phyloP scores from a whole-genome alignment of 2,329 filamentous ascomycete species.

The Cordyceps farinosa region DNA sequence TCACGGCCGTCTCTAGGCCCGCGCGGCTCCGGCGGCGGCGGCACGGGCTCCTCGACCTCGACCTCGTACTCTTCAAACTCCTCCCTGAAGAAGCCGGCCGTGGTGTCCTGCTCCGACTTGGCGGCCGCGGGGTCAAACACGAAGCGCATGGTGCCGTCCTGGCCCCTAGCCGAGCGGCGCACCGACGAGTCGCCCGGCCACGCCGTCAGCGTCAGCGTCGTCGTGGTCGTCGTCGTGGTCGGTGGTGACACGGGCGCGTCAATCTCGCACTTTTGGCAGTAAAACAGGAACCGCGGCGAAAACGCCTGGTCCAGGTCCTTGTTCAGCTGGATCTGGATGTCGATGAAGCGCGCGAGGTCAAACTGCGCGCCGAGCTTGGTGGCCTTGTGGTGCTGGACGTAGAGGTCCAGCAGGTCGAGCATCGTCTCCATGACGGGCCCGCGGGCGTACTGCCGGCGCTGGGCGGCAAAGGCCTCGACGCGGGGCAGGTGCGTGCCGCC shows the following conservation, averaged over 20 bases:
- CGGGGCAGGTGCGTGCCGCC: conserved; percentile 50
- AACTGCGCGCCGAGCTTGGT: conserved; percentile 72
- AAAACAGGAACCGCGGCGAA: conserved; percentile 61
- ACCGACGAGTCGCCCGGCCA: conserved; percentile 34
- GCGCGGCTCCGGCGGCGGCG: conserved; percentile 25
- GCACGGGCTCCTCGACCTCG: conserved; percentile 66
- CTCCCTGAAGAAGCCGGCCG: conserved; percentile 65
- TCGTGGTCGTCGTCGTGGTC: conserved; percentile 27
- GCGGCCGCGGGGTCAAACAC: conserved; percentile 80
- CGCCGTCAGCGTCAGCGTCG: conserved; percentile 32
- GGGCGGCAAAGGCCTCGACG: conserved; percentile 47
- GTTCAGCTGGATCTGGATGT: conserved; percentile 83
- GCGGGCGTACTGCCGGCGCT: conserved; percentile 45
- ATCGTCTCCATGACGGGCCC: conserved; percentile 68
- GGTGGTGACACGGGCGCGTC: conserved; percentile 25
- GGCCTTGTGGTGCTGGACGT: conserved; percentile 74
- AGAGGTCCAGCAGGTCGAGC: conserved; percentile 86
- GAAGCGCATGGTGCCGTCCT: conserved; percentile 80
- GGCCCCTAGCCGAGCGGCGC: conserved; percentile 36
- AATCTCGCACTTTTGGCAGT: conserved; percentile 50
- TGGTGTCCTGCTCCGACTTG: conserved; percentile 63
- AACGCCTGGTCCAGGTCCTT: conserved; percentile 66
- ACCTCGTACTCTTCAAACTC: conserved; percentile 75
- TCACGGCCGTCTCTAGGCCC: conserved; percentile 17
- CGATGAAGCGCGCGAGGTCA: conserved; percentile 74